Base-by-base conservation (phyloP, 352 stramenopile species). In the Phytophthora sp. region DNA sequence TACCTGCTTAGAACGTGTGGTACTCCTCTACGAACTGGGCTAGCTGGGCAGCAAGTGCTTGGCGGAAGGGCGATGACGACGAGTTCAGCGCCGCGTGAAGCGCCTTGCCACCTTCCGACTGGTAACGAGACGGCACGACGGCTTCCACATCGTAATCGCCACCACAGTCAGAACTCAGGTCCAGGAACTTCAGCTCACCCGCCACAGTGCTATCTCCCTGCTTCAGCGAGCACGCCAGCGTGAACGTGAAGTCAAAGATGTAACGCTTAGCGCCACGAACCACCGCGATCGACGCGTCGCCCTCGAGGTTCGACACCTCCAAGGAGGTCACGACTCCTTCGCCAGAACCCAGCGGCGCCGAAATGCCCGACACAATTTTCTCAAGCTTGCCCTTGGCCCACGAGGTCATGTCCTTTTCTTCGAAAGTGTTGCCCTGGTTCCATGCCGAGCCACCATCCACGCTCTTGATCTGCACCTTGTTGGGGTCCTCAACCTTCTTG, bases 351-450 rank as follows among this genome's bases (percentile, higher is more conserved):
- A 90, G 41, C 0, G 83, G 63, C 15, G 68, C 70, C 13, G 69
- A 73, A 12, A 90, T 34, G 27, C 66, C 67, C 3, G 57, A 53
- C 21, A 97, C 50, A 27, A 94, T 68, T 60, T 69, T 66, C 57
- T 93, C 66, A 15, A 97, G 53, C 63, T 82, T 88, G 45, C 50
- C 61, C 72, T 90, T 94, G 50, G 89, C 89, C 89, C 89, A 97
- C 46, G 67, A 56, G 17, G 79, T 94, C 87, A 97, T 96, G 62
- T 97, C 86, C 72, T 89, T 94, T 59, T 97, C 89, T 54, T 98
- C 94, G 62, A 97, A 98, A 11, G 94, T 98, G 49, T 97, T 97
- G 54, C 91, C 93, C 44, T 92, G 80, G 67, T 98, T 98, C 94
- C 94, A 98, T 17, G 88, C 93, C 31, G 90, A 97, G 3, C 84